A percentile compares a stretch with the other conserved stretches of the same genome.
These are phyloP conservation scores for Apiotrichum gamsii DNA, from an alignment of 1,284 basidiomycete genomes.

Conservation along the genomic window DNA sequence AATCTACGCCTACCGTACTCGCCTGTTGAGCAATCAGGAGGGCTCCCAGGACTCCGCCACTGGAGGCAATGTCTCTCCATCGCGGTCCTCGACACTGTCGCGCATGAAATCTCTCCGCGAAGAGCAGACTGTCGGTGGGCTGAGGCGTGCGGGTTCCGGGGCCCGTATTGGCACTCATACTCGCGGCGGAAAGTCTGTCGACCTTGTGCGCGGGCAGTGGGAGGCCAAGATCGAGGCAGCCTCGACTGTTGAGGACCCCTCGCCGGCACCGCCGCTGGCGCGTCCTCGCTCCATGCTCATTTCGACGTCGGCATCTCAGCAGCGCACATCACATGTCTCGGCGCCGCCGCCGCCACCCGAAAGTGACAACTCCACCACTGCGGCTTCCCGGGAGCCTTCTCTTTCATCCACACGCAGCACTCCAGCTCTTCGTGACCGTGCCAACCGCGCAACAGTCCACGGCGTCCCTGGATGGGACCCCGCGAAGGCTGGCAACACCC, in stretches of 20 bases:
- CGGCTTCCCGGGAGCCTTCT: slow-evolving; percentile 1
- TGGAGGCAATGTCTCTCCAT: neutral
- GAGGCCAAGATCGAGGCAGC: slow-evolving; percentile 38
- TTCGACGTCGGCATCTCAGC: neutral
- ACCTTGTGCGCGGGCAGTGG: slow-evolving; percentile 38
- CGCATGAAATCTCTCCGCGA: slow-evolving; percentile 20
- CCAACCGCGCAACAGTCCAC: neutral
- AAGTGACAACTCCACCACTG: slow-evolving; percentile 2
- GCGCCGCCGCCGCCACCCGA: neutral
- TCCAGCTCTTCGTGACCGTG: neutral
- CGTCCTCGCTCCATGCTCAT: slow-evolving; percentile 13
- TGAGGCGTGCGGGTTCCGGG: slow-evolving; percentile 21
- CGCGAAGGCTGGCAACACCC: no score
- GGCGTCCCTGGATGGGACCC: no score
- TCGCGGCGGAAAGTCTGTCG: slow-evolving; percentile 31
- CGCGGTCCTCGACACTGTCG: slow-evolving; percentile 2
- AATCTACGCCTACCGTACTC: slow-evolving; percentile 40
- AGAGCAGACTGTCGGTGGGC: slow-evolving; percentile 3
- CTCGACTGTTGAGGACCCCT: neutral
- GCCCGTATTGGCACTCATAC: slow-evolving; percentile 15
- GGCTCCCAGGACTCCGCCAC: neutral
- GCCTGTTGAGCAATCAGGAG: slow-evolving; percentile 18
- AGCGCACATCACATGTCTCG: no score
- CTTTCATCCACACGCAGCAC: no score
- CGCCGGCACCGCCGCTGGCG: neutral